Evolutionary conservation across 1,139 yeast species (phyloP).

Genomic region (Geotrichum restrictum): DNA sequence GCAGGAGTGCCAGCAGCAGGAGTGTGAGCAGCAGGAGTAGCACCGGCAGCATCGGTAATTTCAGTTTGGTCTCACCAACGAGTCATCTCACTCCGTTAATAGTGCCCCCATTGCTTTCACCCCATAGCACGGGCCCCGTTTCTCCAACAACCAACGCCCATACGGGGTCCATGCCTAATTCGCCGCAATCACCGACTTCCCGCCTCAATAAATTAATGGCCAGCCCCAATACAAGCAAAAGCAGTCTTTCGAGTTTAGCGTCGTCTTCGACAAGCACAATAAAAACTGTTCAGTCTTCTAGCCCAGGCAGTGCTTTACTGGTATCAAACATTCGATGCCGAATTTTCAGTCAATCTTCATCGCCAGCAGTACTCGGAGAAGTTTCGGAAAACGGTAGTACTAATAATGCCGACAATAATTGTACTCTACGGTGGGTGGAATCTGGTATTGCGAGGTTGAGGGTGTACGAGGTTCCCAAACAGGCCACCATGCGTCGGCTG

Average conservation of each 20-base stretch:
- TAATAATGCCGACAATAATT: not conserved
- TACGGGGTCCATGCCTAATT: too few species aligned
- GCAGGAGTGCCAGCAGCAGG: not conserved
- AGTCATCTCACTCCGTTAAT: not conserved
- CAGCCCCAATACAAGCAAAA: not conserved
- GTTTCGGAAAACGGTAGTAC: conserved; percentile 16
- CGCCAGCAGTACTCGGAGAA: conserved; percentile 11
- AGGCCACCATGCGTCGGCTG: conserved; percentile 4
- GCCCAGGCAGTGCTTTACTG: conserved; percentile 17
- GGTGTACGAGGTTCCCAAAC: conserved; percentile 26
- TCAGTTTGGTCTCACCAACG: not conserved
- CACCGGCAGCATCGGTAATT: not conserved
- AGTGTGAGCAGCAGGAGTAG: not conserved
- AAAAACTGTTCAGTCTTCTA: not conserved
- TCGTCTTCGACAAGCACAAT: not conserved
- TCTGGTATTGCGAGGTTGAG: conserved; percentile 26
- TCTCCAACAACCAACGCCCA: not conserved
- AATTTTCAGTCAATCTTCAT: conserved; percentile 20
- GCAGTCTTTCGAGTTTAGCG: not conserved
- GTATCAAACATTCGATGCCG: conserved; percentile 30
- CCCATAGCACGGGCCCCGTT: not conserved
- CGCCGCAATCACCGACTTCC: not conserved
- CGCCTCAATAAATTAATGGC: not conserved
- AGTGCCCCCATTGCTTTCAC: not conserved
- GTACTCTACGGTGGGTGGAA: conserved; percentile 25